A percentile compares a stretch with the other conserved stretches of the same genome.
Evolutionary conservation across 2,329 filamentous ascomycete species (phyloP).

Genomic region (Massarina eburnea): DNA sequence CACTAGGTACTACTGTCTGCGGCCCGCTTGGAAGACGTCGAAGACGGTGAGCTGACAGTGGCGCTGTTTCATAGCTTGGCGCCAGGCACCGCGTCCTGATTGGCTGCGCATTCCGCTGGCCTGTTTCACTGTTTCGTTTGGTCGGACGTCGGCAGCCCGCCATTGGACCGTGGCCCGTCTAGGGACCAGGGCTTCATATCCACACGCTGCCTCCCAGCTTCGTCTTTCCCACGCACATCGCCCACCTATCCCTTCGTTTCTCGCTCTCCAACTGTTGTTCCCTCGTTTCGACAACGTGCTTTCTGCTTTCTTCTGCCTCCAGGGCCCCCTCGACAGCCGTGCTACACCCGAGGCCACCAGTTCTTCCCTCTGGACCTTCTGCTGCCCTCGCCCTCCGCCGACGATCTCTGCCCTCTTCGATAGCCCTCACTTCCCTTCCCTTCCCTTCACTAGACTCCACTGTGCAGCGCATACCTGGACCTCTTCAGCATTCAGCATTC

Average conservation of each 20-base stretch:
- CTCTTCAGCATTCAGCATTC: background rate
- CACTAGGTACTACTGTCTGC: too few species aligned
- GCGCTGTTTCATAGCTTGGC: background rate
- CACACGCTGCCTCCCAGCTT: slow-evolving; percentile 24
- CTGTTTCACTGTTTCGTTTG: slow-evolving; percentile 13
- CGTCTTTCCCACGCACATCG: slow-evolving; percentile 19
- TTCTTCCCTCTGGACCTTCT: background rate
- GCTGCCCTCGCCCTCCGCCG: background rate
- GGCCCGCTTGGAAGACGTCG: background rate
- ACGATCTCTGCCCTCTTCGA: background rate
- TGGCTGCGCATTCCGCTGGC: slow-evolving; percentile 1
- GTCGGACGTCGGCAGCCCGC: slow-evolving; percentile 1
- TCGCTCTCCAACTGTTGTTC: slow-evolving; percentile 29
- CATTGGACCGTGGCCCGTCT: slow-evolving; percentile 5
- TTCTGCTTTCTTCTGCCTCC: too few species aligned
- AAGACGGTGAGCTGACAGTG: background rate
- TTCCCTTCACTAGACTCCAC: background rate
- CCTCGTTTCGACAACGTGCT: slow-evolving; percentile 34
- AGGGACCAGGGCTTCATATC: slow-evolving; percentile 19
- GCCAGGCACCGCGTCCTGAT: background rate
- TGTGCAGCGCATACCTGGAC: slow-evolving; percentile 5
- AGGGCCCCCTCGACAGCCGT: background rate
- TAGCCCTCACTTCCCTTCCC: background rate
- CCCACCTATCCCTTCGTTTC: slow-evolving; percentile 28
- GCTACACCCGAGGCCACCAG: background rate